phyloP scores from a whole-genome alignment of 2,329 filamentous ascomycete genomes.

The Trichophyton mentagrophytes region DNA sequence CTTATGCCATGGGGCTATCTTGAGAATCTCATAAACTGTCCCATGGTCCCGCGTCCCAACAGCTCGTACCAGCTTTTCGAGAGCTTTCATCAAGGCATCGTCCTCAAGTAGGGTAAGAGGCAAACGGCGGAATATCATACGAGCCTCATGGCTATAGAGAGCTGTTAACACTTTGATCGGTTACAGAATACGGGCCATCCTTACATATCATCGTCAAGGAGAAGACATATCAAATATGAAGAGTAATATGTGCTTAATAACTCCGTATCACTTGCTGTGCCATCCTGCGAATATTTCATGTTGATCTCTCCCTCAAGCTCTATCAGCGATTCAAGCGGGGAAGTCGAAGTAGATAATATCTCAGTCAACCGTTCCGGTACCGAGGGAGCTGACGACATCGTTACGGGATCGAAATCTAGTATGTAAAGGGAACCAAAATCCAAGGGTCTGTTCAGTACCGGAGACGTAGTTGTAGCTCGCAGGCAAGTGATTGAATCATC shows the following conservation, averaged over 20 bases:
- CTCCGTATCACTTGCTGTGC: constrained; percentile 16
- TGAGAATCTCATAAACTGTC: constrained; percentile 25
- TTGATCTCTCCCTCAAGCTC: constrained; percentile 22
- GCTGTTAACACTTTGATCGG: background rate
- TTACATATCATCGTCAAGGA: constrained; percentile 30
- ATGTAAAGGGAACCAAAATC: background rate
- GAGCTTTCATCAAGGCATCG: constrained; percentile 25
- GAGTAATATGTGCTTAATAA: constrained; percentile 29
- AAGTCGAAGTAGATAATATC: background rate
- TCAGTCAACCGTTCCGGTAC: background rate
- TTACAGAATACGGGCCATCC: constrained; percentile 7
- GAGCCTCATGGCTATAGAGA: constrained; percentile 25
- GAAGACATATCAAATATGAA: constrained; percentile 28
- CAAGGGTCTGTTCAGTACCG: background rate
- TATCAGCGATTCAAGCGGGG: background rate
- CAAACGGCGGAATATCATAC: constrained; percentile 27
- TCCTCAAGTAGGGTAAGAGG: constrained; percentile 20
- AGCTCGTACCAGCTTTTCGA: constrained; percentile 25
- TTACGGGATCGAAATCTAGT: background rate
- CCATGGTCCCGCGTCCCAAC: constrained; percentile 28
- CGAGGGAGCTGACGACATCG: background rate
- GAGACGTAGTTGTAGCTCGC: background rate
- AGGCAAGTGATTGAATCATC: too few relatives aligned
- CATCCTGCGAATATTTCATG: constrained; percentile 18
- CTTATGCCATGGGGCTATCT: constrained; percentile 25